Conservation (phyloP, 2,329 filamentous ascomycete species). For the Pseudocercospora fuligena region DNA sequence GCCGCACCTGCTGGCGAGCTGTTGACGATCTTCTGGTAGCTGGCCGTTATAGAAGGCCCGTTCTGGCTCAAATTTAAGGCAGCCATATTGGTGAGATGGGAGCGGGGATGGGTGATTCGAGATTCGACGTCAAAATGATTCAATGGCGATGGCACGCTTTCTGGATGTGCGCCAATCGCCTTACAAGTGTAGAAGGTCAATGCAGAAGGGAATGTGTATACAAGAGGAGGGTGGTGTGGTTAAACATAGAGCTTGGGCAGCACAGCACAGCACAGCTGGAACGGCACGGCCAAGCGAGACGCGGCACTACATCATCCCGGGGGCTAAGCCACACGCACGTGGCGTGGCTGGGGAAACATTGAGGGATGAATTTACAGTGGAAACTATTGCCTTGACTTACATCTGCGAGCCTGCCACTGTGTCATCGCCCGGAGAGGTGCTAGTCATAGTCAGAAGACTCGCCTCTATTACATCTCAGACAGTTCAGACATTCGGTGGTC, state of each 20-base stretch:
- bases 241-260: not conserved
- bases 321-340: not conserved
- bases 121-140: not conserved
- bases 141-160: not conserved
- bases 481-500: too few species aligned
- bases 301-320: not conserved
- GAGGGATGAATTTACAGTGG: too few species aligned
- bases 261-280: not conserved
- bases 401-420: too few species aligned
- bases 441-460: too few species aligned
- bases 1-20: conserved; percentile 61
- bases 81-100: conserved; percentile 66
- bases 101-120: not conserved
- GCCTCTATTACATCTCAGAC: too few species aligned
- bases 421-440: too few species aligned
- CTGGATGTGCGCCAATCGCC: not conserved
- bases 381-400: too few species aligned
- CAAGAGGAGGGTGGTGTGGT: not conserved
- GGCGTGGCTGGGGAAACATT: not conserved
- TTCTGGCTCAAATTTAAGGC: conserved; percentile 62
- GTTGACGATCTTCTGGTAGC: conserved; percentile 70
- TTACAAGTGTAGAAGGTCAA: not conserved
- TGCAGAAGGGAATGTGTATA: not conserved
- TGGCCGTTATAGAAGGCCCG: conserved; percentile 58
- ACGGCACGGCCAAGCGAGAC: not conserved